These are phyloP conservation scores for Candida sphagnicola DNA, from an alignment of 805 yeast species.

Conservation along the genomic window DNA sequence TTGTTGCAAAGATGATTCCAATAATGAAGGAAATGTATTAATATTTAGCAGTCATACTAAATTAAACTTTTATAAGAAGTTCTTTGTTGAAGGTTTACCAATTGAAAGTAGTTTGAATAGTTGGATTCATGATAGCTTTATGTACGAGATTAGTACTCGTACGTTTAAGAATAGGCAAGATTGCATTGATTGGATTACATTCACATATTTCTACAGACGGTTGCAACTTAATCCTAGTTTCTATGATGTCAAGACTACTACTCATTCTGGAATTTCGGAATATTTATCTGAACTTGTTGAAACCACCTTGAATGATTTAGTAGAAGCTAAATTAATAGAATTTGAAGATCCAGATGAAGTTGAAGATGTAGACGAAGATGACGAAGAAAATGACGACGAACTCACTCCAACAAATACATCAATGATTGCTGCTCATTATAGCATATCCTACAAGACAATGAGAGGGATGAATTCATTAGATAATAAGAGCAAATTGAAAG, in stretches of 20 bases:
- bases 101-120: constrained; percentile 70
- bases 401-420: constrained; percentile 67
- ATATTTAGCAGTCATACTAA: constrained; percentile 55
- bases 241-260: constrained; percentile 69
- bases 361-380: constrained; percentile 28
- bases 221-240: constrained; percentile 80
- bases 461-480: constrained; percentile 54
- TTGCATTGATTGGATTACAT: constrained; percentile 88
- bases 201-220: constrained; percentile 77
- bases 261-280: constrained; percentile 70
- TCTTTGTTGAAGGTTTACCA: constrained; percentile 73
- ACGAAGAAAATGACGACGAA: constrained; percentile 21
- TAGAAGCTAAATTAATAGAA: constrained; percentile 59
- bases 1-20: constrained; percentile 33
- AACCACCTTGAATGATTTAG: constrained; percentile 57
- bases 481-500: constrained; percentile 53
- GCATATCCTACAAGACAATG: constrained; percentile 63
- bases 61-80: constrained; percentile 63
- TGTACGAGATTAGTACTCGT: constrained; percentile 68
- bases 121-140: constrained; percentile 60
- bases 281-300: constrained; percentile 84
- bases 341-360: constrained; percentile 40
- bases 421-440: constrained; percentile 71
- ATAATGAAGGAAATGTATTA: constrained; percentile 32
- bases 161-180: constrained; percentile 69